These are phyloP conservation scores for Inonotus obliquus DNA, from an alignment of 1,284 basidiomycete species.

Conservation along the genomic window DNA sequence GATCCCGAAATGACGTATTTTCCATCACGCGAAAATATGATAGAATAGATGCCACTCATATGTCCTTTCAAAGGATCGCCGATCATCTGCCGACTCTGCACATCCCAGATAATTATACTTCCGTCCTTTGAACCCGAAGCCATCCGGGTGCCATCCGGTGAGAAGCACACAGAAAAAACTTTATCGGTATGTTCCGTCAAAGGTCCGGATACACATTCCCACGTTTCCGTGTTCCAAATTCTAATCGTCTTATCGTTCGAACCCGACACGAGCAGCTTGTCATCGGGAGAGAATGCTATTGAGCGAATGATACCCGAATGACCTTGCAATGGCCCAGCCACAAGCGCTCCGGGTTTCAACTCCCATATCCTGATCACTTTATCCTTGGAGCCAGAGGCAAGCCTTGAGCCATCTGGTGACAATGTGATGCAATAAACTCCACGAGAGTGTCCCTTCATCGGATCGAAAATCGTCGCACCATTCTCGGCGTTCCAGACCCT, in stretches of 20 bases:
- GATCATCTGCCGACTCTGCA: not conserved
- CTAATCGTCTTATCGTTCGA: not conserved
- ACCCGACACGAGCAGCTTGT: not conserved
- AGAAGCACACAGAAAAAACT: not conserved
- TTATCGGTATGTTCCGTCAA: not conserved
- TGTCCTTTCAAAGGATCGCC: not conserved
- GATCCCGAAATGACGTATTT: not conserved
- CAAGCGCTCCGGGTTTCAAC: not conserved
- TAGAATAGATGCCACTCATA: not conserved
- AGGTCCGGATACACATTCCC: not conserved
- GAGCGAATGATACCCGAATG: not conserved
- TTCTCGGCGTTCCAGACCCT: not conserved
- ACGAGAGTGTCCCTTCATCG: slow-evolving; percentile 22
- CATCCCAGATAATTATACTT: not conserved
- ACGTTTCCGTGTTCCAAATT: not conserved
- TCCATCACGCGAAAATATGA: not conserved
- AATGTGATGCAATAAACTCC: not conserved
- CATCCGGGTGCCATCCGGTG: not conserved
- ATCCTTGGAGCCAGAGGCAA: slow-evolving; percentile 7
- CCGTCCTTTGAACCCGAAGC: not conserved
- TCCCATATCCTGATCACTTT: slow-evolving; percentile 7
- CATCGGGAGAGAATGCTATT: not conserved
- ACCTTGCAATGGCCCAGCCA: not conserved
- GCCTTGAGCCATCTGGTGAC: not conserved
- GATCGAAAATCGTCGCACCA: slow-evolving; percentile 18